Percentiles rank a stretch among this genome's conserved stretches.
phyloP scores from a whole-genome alignment of 2,329 filamentous ascomycete genomes.

The Pseudogymnoascus sp. region DNA sequence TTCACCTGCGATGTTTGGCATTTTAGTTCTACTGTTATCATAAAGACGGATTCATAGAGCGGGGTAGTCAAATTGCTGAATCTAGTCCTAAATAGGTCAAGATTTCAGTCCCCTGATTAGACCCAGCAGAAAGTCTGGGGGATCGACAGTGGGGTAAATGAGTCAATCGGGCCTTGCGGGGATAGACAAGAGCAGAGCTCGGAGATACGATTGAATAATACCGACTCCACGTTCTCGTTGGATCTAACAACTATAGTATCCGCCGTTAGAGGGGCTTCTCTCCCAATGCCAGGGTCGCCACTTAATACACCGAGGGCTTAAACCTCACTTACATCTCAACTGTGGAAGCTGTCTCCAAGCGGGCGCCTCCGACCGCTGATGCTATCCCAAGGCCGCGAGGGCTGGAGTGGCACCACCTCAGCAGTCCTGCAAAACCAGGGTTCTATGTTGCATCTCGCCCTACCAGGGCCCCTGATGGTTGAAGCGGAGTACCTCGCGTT shows the following conservation, averaged over 20 bases:
- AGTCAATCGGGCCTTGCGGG: neutral
- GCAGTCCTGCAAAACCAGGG: slow-evolving; percentile 62
- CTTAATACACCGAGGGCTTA: neutral
- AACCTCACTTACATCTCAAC: neutral
- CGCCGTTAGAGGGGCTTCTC: neutral
- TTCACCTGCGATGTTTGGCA: neutral
- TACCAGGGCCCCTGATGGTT: slow-evolving; percentile 84
- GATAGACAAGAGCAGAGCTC: neutral
- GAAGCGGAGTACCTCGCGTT: slow-evolving; percentile 85
- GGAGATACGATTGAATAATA: neutral
- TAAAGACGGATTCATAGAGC: neutral
- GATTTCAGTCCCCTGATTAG: neutral
- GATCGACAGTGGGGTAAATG: neutral
- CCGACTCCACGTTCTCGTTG: neutral
- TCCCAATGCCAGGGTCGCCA: neutral
- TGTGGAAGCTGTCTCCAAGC: neutral
- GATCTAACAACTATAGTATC: neutral
- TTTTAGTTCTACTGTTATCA: neutral
- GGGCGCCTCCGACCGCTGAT: neutral
- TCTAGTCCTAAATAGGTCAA: neutral
- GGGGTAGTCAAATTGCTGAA: neutral
- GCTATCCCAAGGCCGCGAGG: slow-evolving; percentile 36
- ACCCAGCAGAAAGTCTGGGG: neutral
- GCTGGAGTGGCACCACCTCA: slow-evolving; percentile 65
- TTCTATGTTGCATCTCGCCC: slow-evolving; percentile 71